Evolutionary conservation across 805 yeast genomes (phyloP).

Genomic region (Wickerhamomyces bisporus): DNA sequence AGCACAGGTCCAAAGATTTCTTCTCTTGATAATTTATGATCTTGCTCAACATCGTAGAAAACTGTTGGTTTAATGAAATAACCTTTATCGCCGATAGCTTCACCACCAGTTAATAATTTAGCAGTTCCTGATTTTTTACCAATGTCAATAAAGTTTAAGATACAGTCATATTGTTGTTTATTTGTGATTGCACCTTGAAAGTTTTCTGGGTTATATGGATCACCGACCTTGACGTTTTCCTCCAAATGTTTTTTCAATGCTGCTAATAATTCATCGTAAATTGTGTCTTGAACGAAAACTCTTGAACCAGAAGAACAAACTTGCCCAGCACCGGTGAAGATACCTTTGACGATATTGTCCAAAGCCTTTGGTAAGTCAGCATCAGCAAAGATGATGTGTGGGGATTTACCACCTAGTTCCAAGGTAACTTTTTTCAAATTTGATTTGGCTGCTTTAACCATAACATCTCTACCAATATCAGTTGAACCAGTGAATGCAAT

Average conservation of each 20-base stretch:
- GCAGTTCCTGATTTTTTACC: slow-evolving; percentile 65
- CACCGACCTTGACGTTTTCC: slow-evolving; percentile 56
- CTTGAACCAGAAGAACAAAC: slow-evolving; percentile 83
- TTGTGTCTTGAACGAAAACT: slow-evolving; percentile 66
- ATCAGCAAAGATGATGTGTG: slow-evolving; percentile 69
- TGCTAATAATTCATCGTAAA: slow-evolving; percentile 56
- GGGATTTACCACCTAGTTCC: slow-evolving; percentile 83
- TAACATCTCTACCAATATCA: slow-evolving; percentile 64
- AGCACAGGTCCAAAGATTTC: slow-evolving; percentile 83
- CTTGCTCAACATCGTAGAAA: slow-evolving; percentile 60
- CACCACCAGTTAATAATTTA: slow-evolving; percentile 66
- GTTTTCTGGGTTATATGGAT: slow-evolving; percentile 63
- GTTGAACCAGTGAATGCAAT: slow-evolving; percentile 83
- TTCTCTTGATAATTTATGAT: slow-evolving; percentile 60
- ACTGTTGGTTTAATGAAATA: slow-evolving; percentile 71
- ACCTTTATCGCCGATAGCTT: slow-evolving; percentile 58
- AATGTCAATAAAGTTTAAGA: slow-evolving; percentile 57
- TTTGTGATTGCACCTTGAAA: slow-evolving; percentile 81
- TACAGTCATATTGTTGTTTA: slow-evolving; percentile 61
- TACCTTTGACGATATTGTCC: slow-evolving; percentile 55
- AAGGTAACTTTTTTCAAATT: slow-evolving; percentile 73
- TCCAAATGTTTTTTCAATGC: slow-evolving; percentile 57
- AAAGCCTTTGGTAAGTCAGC: slow-evolving; percentile 48
- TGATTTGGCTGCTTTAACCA: slow-evolving; percentile 65
- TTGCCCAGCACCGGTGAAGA: slow-evolving; percentile 77